Evolutionary conservation across 371 early-diverging fungal genomes (phyloP), one percentile per base, ranked within the genome.

Genomic region (Blakeslea trispora): DNA sequence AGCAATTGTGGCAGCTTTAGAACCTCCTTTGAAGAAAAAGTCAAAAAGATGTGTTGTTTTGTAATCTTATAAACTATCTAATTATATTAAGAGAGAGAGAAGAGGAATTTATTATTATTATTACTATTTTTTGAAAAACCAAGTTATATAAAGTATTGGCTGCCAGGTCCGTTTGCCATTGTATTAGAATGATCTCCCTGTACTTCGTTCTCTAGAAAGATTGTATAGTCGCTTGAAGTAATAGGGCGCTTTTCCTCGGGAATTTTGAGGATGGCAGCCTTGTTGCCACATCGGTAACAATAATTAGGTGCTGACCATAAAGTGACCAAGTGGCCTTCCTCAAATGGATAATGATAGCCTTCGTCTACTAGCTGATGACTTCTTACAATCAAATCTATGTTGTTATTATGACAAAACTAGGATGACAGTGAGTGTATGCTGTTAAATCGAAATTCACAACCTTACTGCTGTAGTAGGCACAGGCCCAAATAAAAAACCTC

Each of bases 251-350:
- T 91, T 95, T 89, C 66, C 13, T 78, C 79, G 17, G 71, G 69
- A 22, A 99, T 88, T 65, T 97, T 94, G 46, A 99, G 75, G 59
- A 99, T 94, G 19, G 95, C 89, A 15, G 99, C 99, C 41, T 98
- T 93, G 75, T 99, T 99, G 13, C 97, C 99, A 66, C 99, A 99
- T 48, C 99, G 88, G 73, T 99, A 99, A 79, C 99, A 99, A 75
- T 99, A 99, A 77, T 97, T 99, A 19, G 99, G 99, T 31, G 99
- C 99, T 17, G 95, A 95, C 95, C 99, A 99, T 45, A 99, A 92
- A 5, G 99, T 99, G n/a, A 99, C 99, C 59, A 99, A 83, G 53
- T 91, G 89, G 57, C 93, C 89, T 54, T 96, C 94, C 17, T 92
- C 90, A 76, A 98, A 98, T 85, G 94, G 95, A 74, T 93, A 96